A percentile compares a stretch with the other conserved stretches of the same genome.
Conservation (phyloP, 495 filamentous ascomycete genomes). For the Penicillium canescens region DNA sequence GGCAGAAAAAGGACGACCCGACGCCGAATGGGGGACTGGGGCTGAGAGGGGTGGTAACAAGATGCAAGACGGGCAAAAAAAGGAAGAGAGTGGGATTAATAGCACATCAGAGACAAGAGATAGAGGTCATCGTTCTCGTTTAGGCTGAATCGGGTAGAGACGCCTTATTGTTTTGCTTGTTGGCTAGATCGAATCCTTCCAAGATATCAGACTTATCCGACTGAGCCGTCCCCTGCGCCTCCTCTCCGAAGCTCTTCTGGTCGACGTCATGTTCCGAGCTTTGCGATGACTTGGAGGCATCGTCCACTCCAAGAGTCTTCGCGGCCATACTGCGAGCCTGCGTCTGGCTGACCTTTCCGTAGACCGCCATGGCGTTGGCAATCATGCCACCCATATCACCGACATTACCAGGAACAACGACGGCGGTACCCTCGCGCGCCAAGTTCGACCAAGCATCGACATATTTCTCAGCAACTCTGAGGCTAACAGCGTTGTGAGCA, state of each 20-base stretch:
- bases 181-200: constrained; percentile 54
- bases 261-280: background rate
- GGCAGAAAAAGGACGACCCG: background rate
- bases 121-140: constrained; percentile 14
- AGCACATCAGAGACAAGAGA: constrained; percentile 4
- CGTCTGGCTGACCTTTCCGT: constrained; percentile 87
- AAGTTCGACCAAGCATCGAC: constrained; percentile 92
- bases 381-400: constrained; percentile 99
- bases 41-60: background rate
- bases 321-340: constrained; percentile 71
- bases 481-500: constrained; percentile 78
- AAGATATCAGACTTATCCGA: constrained; percentile 49
- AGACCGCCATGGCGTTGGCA: constrained; percentile 91
- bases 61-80: constrained; percentile 4
- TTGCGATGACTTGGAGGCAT: background rate
- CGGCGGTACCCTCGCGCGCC: constrained; percentile 89
- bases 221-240: constrained; percentile 16
- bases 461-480: constrained; percentile 95
- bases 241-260: background rate
- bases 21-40: constrained; percentile 1
- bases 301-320: constrained; percentile 39
- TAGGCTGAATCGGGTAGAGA: constrained; percentile 1
- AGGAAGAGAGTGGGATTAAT: background rate
- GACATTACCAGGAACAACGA: constrained; percentile 94
- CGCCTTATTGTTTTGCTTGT: constrained; percentile 37